A percentile compares a stretch with the other conserved stretches of the same genome.
These are phyloP conservation scores for Dryadomyces quercivorus DNA, from an alignment of 2,329 filamentous ascomycete species.

Conservation along the genomic window DNA sequence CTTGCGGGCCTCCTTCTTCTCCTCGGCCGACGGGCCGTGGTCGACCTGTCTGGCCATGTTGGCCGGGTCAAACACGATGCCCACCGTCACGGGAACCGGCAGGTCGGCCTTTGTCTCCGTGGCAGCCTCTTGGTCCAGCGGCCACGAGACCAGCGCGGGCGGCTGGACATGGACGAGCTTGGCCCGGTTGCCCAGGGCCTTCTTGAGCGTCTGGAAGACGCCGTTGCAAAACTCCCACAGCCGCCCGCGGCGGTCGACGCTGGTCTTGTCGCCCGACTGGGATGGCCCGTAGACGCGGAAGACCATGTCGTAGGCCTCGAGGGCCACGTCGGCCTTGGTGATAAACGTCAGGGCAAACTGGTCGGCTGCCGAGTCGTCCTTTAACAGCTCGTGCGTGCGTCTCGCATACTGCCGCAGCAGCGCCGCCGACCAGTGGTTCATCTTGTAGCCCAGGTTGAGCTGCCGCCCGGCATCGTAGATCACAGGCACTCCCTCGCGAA, in stretches of 20 bases:
- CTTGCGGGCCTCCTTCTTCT: conserved; percentile 66
- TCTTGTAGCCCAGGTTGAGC: conserved; percentile 81
- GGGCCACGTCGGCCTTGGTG: conserved; percentile 38
- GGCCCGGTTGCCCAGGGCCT: conserved; percentile 64
- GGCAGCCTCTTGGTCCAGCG: conserved; percentile 25
- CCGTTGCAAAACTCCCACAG: conserved; percentile 37
- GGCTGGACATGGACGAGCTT: conserved; percentile 51
- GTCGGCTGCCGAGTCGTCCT: conserved; percentile 57
- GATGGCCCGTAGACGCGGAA: conserved; percentile 20
- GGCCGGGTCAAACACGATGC: conserved; percentile 59
- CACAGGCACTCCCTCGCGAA: conserved; percentile 45
- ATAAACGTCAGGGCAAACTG: conserved; percentile 85
- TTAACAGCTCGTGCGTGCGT: conserved; percentile 61
- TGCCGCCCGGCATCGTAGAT: conserved; percentile 65
- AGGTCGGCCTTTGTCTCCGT: not conserved
- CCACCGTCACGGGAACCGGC: conserved; percentile 27
- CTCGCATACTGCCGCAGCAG: conserved; percentile 63
- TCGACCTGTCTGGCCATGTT: conserved; percentile 70
- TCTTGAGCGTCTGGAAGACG: conserved; percentile 52
- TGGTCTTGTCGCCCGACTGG: too few relatives aligned
- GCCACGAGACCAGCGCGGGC: conserved; percentile 29
- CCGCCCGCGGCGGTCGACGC: conserved; percentile 26
- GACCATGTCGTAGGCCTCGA: conserved; percentile 43
- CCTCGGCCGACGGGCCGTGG: conserved; percentile 74
- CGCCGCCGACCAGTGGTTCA: conserved; percentile 72